Evolutionary conservation across 257 asterid species (phyloP), one percentile per base, ranked within the genome.

Genomic region (Lantana camara): DNA sequence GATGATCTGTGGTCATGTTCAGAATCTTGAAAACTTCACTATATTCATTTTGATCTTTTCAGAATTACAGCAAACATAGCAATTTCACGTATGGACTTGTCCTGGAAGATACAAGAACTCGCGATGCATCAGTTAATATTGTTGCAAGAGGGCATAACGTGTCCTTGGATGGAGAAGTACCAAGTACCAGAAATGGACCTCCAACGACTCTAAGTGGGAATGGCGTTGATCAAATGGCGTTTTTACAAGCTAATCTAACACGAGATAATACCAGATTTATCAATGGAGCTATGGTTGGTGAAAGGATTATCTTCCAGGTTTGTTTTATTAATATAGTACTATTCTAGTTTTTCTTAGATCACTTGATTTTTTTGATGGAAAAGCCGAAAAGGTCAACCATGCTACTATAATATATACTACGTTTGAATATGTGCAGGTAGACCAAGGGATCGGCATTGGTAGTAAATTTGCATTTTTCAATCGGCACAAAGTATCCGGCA

Each of bases 201-300:
- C 96, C 99, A 16, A 94, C 99, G 30, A 94, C 99, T 16, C 95
- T 94, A 60, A 94, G 99, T 64, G 99, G 97, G 72, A 90, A 95
- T 51, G 97, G 99, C 70, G 85, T 88, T 50, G 99, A 94, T 70
- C 95, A 79, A 9, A 76, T 94, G 97, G 96, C 84, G 52, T 88
- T 90, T 78, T 73, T 82, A 66, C 99, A 94, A 77, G 92, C 96
- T 51, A 94, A 90, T 75, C 83, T 94, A 69, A 90, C 99, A 10
- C 80, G 96, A n/a, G 99, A 94, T 82, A 90, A 84, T 77, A 94
- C 99, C 51, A 86, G 78, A 75, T 90, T 88, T 48, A 44, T 94
- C 23, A 94, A 90, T 77, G 97, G 99, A 66, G 87, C 97, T 65
- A 85, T 86, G 59, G 96, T 94, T 74, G 99, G 99, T 63, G 97